phyloP scores from a whole-genome alignment of 2,329 filamentous ascomycete species.

The Cladosporium sp. region DNA sequence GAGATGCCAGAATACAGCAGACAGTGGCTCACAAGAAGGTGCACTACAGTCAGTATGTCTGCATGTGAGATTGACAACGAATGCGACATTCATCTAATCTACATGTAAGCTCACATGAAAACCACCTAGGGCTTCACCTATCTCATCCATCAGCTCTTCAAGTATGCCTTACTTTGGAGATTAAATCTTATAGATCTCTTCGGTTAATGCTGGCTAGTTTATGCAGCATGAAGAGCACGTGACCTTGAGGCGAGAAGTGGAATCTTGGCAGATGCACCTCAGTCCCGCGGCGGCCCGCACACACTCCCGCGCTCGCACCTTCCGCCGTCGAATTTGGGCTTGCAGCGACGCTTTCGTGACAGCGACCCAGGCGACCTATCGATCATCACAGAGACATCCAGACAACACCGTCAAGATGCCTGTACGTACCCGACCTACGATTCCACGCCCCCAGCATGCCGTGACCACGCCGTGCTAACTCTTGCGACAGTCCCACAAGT shows the following conservation, averaged over 20 bases:
- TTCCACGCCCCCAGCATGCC: conserved; percentile 14
- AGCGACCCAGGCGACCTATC: conserved; percentile 19
- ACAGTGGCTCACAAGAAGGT: neutral
- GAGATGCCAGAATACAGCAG: neutral
- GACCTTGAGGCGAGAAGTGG: neutral
- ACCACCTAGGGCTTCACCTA: neutral
- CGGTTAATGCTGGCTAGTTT: neutral
- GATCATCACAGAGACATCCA: conserved; percentile 23
- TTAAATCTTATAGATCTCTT: neutral
- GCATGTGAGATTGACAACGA: neutral
- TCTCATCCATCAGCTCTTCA: neutral
- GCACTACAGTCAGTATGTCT: neutral
- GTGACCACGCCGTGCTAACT: conserved; percentile 18
- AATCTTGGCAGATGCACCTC: neutral
- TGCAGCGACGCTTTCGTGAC: conserved; percentile 13
- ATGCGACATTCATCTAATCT: no score
- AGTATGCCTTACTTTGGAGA: neutral
- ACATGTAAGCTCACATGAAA: no score
- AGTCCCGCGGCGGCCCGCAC: neutral
- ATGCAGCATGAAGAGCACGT: neutral
- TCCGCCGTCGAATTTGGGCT: conserved; percentile 10
- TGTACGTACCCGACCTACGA: conserved; percentile 31
- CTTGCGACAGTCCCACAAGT: conserved; percentile 85
- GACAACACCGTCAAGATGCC: conserved; percentile 38
- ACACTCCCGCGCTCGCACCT: conserved; percentile 4